Conservation (phyloP, 208 protist species). For the Leishmania gerbilli region DNA sequence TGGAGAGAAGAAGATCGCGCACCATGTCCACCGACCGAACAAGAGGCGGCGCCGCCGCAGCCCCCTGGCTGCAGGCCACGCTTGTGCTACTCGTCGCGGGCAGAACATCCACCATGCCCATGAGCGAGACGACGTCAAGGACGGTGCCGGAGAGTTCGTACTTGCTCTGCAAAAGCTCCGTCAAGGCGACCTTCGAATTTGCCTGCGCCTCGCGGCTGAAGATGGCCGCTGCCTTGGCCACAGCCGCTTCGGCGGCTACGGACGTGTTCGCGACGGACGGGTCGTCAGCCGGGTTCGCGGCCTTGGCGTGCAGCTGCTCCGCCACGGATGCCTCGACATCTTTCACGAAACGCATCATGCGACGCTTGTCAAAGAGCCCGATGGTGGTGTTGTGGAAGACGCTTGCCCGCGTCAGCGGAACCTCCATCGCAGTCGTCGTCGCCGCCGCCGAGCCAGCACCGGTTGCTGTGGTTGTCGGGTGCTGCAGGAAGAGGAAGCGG, state of each 20-base stretch:
- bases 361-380: conserved; percentile 86
- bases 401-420: conserved; percentile 82
- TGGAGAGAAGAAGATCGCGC: conserved; percentile 67
- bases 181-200: conserved; percentile 40
- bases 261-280: conserved; percentile 32
- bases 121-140: conserved; percentile 67
- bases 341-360: conserved; percentile 93
- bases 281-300: conserved; percentile 49
- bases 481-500: conserved; percentile 51
- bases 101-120: conserved; percentile 56
- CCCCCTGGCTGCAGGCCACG: background rate
- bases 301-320: conserved; percentile 78
- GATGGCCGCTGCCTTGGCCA: conserved; percentile 23
- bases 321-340: conserved; percentile 69
- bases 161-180: conserved; percentile 45
- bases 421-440: conserved; percentile 28
- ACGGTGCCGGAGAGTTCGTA: conserved; percentile 45
- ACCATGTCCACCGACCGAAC: conserved; percentile 56
- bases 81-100: background rate
- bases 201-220: conserved; percentile 11
- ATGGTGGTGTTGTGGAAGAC: conserved; percentile 76
- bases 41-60: conserved; percentile 6
- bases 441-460: background rate
- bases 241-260: conserved; percentile 21
- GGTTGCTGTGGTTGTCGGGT: background rate